A percentile compares a stretch with the other conserved stretches of the same genome.
These are phyloP conservation scores for Cyclospora cayetanensis DNA, from an alignment of 169 alveolate species.

Conservation along the genomic window DNA sequence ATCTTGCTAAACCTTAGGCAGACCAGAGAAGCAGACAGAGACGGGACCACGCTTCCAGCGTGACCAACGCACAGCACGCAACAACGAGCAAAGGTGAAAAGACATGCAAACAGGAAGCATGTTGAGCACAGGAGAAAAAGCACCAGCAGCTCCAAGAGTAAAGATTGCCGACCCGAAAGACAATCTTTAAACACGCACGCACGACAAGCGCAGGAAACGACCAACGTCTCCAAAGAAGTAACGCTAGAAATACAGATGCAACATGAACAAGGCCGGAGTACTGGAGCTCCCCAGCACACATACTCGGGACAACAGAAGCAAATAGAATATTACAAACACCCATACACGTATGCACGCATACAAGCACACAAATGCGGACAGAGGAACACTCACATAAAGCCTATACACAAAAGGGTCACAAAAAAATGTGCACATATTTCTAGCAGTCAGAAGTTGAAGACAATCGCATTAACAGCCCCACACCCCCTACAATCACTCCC, in stretches of 20 bases:
- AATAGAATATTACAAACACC: not conserved
- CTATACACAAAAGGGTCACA: no score
- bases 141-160: not conserved
- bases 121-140: not conserved
- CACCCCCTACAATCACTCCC: no score
- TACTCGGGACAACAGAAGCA: not conserved
- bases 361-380: no score
- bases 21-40: conserved; percentile 74
- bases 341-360: not conserved
- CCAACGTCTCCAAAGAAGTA: not conserved
- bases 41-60: not conserved
- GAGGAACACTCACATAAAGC: no score
- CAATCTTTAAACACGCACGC: no score
- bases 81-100: not conserved
- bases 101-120: not conserved
- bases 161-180: not conserved
- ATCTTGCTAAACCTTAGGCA: conserved; percentile 94
- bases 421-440: no score
- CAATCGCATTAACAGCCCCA: no score
- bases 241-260: not conserved
- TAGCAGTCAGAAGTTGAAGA: no score
- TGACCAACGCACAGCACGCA: not conserved
- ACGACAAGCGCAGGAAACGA: not conserved
- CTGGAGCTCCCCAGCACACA: not conserved
- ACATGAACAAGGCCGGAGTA: not conserved